Base-by-base conservation (phyloP, 768 basidiomycete genomes). In the Termitomyces sp. region DNA sequence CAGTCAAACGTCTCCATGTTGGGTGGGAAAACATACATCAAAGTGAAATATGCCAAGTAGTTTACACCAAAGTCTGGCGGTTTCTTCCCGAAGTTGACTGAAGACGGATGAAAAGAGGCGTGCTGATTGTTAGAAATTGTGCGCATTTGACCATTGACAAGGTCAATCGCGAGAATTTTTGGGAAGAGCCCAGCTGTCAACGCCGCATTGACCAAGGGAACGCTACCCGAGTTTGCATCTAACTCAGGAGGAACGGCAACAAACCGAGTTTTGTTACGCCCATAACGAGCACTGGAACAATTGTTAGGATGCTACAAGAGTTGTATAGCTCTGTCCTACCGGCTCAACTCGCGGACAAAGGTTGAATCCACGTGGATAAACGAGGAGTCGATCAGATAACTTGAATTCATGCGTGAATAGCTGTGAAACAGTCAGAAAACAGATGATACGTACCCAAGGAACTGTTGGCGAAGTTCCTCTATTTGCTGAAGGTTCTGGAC, bases 401-500 rank as follows among this genome's bases (percentile, higher is more conserved):
- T 91, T 46, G 39, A 48, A 13, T 38, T 27, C 12, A 27, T 10
- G 46, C 40, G 16, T 59, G 46, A 40, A 46, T 46, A 16, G 31
- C 45, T 50, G 60, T 38, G 45, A 59, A 42, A 10, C 23, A 22
- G 23, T 55, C 53, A 39, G 1, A 16, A 33, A 29, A 29, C 13
- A n/a, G 18, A 20, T 18, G 5, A n/a, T 49, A 33, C 36, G 40
- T 27, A 90, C 78, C 86, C 84, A 52, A 93, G 73, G 58, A 92
- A 83, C 66, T 99, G 96, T 64, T 94, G 93, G 27, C 95, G 85
- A 33, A 98, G 79, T 65, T 98, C 96, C 68, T 98, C 96, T 29
- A 99, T 96, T 70, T 97, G 94, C 71, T 93, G 87, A 47, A 99
- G 74, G 66, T 94, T 98, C 86, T 93, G 65, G 7, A 54, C 51